phyloP scores from a whole-genome alignment of 2,329 filamentous ascomycete species.

The Aspergillus carbonarius region DNA sequence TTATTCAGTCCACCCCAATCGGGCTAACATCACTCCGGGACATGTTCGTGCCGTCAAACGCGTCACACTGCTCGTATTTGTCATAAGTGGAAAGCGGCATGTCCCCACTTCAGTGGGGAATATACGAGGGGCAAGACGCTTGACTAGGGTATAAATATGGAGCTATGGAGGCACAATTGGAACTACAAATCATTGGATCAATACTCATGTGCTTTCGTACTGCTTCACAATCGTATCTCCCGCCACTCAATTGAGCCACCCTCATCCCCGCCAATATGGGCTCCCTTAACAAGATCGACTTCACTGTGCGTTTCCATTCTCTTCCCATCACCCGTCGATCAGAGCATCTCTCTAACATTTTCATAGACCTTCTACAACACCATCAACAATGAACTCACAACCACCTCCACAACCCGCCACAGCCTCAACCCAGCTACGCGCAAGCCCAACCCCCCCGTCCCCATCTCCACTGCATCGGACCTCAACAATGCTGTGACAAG shows the following conservation, averaged over 20 bases:
- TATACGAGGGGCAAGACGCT: neutral
- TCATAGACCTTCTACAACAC: neutral
- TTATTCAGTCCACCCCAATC: neutral
- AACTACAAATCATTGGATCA: neutral
- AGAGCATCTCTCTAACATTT: neutral
- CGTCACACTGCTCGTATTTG: neutral
- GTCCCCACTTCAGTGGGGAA: neutral
- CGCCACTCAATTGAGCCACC: too few species aligned
- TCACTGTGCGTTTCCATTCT: neutral
- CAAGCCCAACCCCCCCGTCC: neutral
- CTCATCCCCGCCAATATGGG: neutral
- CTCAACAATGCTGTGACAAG: neutral
- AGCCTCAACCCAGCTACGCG: neutral
- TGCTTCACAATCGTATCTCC: neutral
- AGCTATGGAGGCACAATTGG: neutral
- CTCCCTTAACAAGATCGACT: neutral
- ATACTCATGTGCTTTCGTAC: neutral
- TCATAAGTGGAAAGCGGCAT: neutral
- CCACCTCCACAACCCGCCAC: neutral
- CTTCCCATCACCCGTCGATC: too few species aligned
- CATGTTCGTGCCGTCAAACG: neutral
- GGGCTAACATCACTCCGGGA: neutral
- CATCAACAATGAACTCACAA: neutral
- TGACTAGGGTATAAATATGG: neutral
- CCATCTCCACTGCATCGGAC: neutral